Base-by-base conservation (phyloP, 2,329 filamentous ascomycete species). In the Tolypocladium ophioglossoides region DNA sequence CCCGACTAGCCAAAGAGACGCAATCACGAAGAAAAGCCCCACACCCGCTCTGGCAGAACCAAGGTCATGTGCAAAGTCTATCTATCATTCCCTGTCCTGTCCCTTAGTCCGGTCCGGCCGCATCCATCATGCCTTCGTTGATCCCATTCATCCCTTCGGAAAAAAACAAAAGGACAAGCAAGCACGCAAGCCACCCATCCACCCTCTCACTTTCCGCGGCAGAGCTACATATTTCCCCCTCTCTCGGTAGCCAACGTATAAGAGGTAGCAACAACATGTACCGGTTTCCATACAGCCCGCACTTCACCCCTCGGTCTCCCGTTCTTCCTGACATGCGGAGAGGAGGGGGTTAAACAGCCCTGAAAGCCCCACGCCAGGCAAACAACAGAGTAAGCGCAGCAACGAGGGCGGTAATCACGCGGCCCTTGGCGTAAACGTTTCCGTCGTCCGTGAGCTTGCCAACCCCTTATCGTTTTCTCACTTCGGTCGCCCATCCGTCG, bases 401-500 rank as follows among this genome's bases (percentile, higher is more conserved):
- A 16, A 57, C 35, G 44, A 52, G 12, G 32, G 32, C 35, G n/a
- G 37, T 20, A 2, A 50, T 22, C 16, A 18, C 47, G 27, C 37
- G 40, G 34, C 49, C 34, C 24, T 51, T 16, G 11, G 22, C 34
- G 44, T 44, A 30, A 22, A 52, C 37, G 24, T 30, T 50, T 54
- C 49, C 54, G 24, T 38, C 38, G 34, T 38, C 39, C 38, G 52
- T 52, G 53, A 53, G 54, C 56, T 52, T 58, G 56, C 51, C 58
- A 52, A 54, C 54, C 52, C 56, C 61, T 71, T 76, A 91, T 74
- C 87, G 82, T 74, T 86, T 87, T 77, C 94, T 92, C 64, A 95
- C 80, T 74, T 97, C 92, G 41, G 78, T 84, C 10, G 90, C 84
- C 92, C 92, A 97, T 4, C 92, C 92, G 54, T 96, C 90, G 65